Conservation (phyloP, 2,329 filamentous ascomycete genomes). For the Exophiala sp. region DNA sequence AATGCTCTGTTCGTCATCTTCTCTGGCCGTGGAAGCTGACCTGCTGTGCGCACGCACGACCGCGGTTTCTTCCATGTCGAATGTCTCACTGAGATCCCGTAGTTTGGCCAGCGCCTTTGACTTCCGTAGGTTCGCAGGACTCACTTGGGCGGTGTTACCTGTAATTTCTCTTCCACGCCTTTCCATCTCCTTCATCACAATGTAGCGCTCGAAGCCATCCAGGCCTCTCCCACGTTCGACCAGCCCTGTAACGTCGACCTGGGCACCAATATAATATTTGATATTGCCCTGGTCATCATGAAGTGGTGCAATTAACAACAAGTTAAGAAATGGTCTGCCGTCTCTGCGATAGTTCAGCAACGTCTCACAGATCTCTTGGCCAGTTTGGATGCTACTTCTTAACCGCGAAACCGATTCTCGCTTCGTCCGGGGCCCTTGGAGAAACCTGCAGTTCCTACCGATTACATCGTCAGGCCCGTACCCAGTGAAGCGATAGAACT, state of each 20-base stretch:
- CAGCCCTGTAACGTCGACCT: slow-evolving; percentile 32
- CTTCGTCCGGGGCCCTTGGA: slow-evolving; percentile 40
- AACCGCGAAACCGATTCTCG: slow-evolving; percentile 34
- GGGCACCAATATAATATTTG: slow-evolving; percentile 33
- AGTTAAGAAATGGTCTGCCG: slow-evolving; percentile 33
- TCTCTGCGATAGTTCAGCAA: slow-evolving; percentile 40
- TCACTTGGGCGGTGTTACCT: background rate
- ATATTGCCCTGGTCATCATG: slow-evolving; percentile 32
- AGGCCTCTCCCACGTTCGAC: slow-evolving; percentile 30
- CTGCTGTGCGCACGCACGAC: slow-evolving; percentile 27
- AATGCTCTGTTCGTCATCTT: slow-evolving; percentile 23
- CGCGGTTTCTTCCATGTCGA: slow-evolving; percentile 30
- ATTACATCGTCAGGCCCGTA: slow-evolving; percentile 41
- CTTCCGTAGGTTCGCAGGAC: slow-evolving; percentile 7
- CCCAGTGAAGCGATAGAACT: slow-evolving; percentile 42
- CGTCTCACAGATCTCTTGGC: slow-evolving; percentile 41
- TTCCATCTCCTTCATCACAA: slow-evolving; percentile 17
- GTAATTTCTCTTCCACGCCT: slow-evolving; percentile 13
- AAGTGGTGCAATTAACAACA: slow-evolving; percentile 32
- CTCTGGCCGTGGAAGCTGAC: slow-evolving; percentile 22
- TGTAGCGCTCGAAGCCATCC: slow-evolving; percentile 29
- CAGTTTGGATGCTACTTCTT: slow-evolving; percentile 34
- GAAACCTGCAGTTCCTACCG: slow-evolving; percentile 42
- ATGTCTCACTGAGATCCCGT: slow-evolving; percentile 31
- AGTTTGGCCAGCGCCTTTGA: slow-evolving; percentile 25